Base-by-base conservation (phyloP, 768 basidiomycete genomes). In the Lactarius quietus region DNA sequence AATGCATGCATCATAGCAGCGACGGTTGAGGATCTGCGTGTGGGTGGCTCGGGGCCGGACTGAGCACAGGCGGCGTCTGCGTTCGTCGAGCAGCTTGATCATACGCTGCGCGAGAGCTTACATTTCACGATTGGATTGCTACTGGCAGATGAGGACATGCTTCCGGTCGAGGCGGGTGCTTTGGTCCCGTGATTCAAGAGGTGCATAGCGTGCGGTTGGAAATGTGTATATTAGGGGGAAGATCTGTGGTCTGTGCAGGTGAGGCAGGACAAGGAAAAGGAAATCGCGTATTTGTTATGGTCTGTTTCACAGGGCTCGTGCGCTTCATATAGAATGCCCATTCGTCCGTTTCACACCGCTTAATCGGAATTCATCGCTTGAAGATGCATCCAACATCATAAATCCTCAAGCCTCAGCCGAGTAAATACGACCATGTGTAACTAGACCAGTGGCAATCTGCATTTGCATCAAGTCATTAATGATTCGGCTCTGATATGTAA, bases 111-210 rank as follows among this genome's bases (percentile, higher is more conserved):
- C 62, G 70, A 76, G 7, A 66, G 83, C 64, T 74, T 95, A 70
- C 97, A 98, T 73, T 83, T 98, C 62, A 98, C 97, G 0, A 86
- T 98, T 6, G 97, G 92, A 9, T 95, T 93, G 18, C 70, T 72
- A 55, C 72, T 80, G 45, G 73, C 74, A 14, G 76, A 76, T 9
- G 78, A n/a, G n/a, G n/a, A n/a, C n/a, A n/a, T 95, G 3, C 64
- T 71, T 0, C 80, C 92, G 3, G 83, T 90, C 28, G 93, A 95
- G 76, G 92, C 87, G 18, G 87, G 78, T 75, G 77, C 59, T 0
- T 71, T 98, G 57, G 87, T 95, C 10, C 77, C 84, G 66, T 73
- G 61, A 1, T 88, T 85, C 84, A 77, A 78, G 57, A 67, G 23
- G 67, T 77, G 12, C 70, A 73, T 26, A 70, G 73, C 0, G 54